These are phyloP conservation scores for Zoysia japonica DNA, from an alignment of 176 grass and related monocot species.

Conservation along the genomic window DNA sequence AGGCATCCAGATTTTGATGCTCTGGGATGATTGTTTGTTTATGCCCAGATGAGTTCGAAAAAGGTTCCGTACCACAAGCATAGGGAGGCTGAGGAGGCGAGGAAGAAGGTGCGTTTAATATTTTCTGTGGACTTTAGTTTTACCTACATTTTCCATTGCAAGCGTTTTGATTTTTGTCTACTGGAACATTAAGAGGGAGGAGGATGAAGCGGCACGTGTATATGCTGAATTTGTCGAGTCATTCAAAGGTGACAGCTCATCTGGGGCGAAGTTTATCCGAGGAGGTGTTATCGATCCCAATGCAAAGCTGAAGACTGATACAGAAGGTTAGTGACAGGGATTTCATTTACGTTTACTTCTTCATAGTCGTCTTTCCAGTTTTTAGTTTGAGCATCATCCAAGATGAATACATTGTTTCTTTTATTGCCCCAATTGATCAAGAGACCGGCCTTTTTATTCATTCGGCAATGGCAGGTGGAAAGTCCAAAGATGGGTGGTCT, in stretches of 20 bases:
- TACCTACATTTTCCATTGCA: neutral
- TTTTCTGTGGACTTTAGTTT: slow-evolving; percentile 11
- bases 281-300: slow-evolving; percentile 94
- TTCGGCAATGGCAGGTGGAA: slow-evolving; percentile 94
- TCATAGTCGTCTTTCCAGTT: slow-evolving; percentile 8
- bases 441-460: slow-evolving; percentile 73
- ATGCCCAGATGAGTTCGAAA: slow-evolving; percentile 75
- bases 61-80: slow-evolving; percentile 83
- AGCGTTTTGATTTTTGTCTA: slow-evolving; percentile 13
- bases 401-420: slow-evolving; percentile 73
- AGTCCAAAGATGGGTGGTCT: slow-evolving; percentile 98
- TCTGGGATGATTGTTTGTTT: slow-evolving; percentile 20
- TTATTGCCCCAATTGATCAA: slow-evolving; percentile 84
- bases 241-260: slow-evolving; percentile 67
- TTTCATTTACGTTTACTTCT: slow-evolving; percentile 30
- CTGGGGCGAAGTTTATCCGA: slow-evolving; percentile 87
- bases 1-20: slow-evolving; percentile 13
- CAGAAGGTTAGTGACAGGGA: slow-evolving; percentile 64
- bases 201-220: slow-evolving; percentile 88
- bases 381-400: slow-evolving; percentile 44
- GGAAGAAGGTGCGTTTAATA: slow-evolving; percentile 75
- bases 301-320: slow-evolving; percentile 65
- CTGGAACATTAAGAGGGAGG: slow-evolving; percentile 69
- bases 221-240: slow-evolving; percentile 95
- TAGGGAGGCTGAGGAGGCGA: slow-evolving; percentile 88